Evolutionary conservation across 2,329 filamentous ascomycete species (phyloP).

Genomic region (Colletotrichum somersetense): DNA sequence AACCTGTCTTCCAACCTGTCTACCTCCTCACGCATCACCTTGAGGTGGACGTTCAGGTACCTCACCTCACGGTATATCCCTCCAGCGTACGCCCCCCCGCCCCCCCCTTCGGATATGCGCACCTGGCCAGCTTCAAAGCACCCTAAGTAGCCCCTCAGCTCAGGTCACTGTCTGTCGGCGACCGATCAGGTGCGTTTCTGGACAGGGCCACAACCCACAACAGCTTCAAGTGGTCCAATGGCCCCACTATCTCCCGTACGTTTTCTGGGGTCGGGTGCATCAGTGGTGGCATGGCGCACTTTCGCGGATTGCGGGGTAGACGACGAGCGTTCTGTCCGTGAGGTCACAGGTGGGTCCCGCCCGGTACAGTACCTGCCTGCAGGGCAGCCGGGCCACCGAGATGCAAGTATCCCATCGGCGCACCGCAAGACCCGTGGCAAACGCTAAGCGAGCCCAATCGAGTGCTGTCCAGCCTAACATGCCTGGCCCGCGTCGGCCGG

Average conservation of each 20-base stretch:
- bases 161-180: slow-evolving; percentile 23
- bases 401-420: slow-evolving; percentile 28
- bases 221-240: slow-evolving; percentile 41
- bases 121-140: slow-evolving; percentile 20
- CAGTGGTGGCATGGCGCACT: slow-evolving; percentile 36
- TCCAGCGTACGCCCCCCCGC: neutral
- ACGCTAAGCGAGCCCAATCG: slow-evolving; percentile 25
- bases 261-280: slow-evolving; percentile 48
- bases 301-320: slow-evolving; percentile 47
- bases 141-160: slow-evolving; percentile 25
- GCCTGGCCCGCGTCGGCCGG: neutral
- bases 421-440: slow-evolving; percentile 2
- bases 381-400: slow-evolving; percentile 24
- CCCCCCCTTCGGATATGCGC: slow-evolving; percentile 19
- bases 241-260: slow-evolving; percentile 42
- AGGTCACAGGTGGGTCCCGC: slow-evolving; percentile 41
- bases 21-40: slow-evolving; percentile 17
- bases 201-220: slow-evolving; percentile 39
- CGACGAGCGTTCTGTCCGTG: slow-evolving; percentile 28
- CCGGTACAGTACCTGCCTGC: slow-evolving; percentile 34
- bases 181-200: slow-evolving; percentile 42
- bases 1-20: slow-evolving; percentile 9
- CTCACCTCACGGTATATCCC: slow-evolving; percentile 17
- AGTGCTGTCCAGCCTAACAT: neutral
- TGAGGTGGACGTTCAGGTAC: slow-evolving; percentile 14